These are phyloP conservation scores for Gossypium raimondii DNA, from an alignment of 345 rosid genomes.

Conservation along the genomic window DNA sequence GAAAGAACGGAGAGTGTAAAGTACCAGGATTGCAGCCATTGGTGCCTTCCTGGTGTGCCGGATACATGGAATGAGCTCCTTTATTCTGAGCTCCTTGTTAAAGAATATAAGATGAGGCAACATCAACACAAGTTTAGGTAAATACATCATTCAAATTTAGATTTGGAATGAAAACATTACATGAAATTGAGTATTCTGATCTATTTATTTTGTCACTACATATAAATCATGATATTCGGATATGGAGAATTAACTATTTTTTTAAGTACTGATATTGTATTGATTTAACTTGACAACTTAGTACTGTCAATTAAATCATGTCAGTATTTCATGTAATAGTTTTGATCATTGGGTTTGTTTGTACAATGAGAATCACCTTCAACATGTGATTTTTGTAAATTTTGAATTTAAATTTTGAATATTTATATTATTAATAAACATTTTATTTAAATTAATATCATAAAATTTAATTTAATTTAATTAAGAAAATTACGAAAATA, in stretches of 20 bases:
- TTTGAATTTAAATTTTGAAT: too few relatives aligned
- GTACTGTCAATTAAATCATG: neutral
- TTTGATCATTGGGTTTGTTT: too few relatives aligned
- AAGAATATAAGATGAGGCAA: conserved; percentile 38
- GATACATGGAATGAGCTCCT: conserved; percentile 91
- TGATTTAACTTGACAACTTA: neutral
- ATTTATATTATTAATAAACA: too few relatives aligned
- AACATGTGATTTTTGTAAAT: too few relatives aligned
- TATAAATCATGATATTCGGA: conserved; percentile 5
- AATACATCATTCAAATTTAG: neutral
- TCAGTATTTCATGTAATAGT: neutral
- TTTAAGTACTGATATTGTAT: neutral
- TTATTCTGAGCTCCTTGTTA: conserved; percentile 63
- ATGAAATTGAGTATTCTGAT: neutral
- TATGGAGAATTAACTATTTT: too few relatives aligned
- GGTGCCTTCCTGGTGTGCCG: conserved; percentile 99
- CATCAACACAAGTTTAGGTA: conserved; percentile 37
- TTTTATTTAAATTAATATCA: too few relatives aligned
- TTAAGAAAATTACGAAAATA: too few relatives aligned
- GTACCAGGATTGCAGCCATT: conserved; percentile 96
- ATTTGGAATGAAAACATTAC: conserved; percentile 16
- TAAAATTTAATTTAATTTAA: too few relatives aligned
- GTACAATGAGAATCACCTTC: too few relatives aligned
- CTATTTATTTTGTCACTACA: neutral
- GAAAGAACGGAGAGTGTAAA: conserved; percentile 48